Conservation (phyloP, 1,284 basidiomycete genomes). For the Macrocystidia cucumis region DNA sequence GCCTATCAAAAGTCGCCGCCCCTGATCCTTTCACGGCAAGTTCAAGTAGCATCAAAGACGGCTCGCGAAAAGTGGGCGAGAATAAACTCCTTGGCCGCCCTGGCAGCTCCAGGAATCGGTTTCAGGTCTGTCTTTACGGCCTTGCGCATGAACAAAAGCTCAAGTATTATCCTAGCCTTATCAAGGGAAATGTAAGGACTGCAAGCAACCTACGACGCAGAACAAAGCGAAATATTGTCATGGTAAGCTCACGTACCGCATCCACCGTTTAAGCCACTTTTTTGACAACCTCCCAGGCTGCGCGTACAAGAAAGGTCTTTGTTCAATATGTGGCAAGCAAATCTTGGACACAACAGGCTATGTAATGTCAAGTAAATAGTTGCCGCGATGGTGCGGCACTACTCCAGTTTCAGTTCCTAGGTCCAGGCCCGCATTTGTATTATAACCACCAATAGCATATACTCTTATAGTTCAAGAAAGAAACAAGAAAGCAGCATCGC, state of each 20-base stretch:
- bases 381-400: too few species aligned
- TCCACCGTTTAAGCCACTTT: slow-evolving; percentile 8
- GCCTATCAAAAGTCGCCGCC: slow-evolving; percentile 76
- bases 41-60: slow-evolving; percentile 66
- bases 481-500: not conserved
- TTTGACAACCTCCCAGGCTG: slow-evolving; percentile 44
- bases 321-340: slow-evolving; percentile 77
- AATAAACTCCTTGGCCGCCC: slow-evolving; percentile 71
- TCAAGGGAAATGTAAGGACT: slow-evolving; percentile 77
- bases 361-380: slow-evolving; percentile 73
- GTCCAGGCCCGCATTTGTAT: too few species aligned
- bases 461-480: too few species aligned
- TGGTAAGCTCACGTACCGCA: slow-evolving; percentile 34
- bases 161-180: slow-evolving; percentile 50
- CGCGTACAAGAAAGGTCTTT: slow-evolving; percentile 78
- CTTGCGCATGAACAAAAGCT: slow-evolving; percentile 12
- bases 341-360: slow-evolving; percentile 78
- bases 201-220: slow-evolving; percentile 73
- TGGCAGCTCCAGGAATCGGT: slow-evolving; percentile 62
- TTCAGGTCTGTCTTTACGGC: slow-evolving; percentile 41
- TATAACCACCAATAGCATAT: too few species aligned
- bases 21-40: slow-evolving; percentile 75
- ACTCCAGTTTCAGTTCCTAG: too few species aligned
- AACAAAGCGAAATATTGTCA: slow-evolving; percentile 83
- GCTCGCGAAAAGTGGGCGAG: slow-evolving; percentile 73